Evolutionary conservation across 2,329 filamentous ascomycete species (phyloP), one percentile per base, ranked within the genome.

Genomic region (Monosporascus cannonballus): DNA sequence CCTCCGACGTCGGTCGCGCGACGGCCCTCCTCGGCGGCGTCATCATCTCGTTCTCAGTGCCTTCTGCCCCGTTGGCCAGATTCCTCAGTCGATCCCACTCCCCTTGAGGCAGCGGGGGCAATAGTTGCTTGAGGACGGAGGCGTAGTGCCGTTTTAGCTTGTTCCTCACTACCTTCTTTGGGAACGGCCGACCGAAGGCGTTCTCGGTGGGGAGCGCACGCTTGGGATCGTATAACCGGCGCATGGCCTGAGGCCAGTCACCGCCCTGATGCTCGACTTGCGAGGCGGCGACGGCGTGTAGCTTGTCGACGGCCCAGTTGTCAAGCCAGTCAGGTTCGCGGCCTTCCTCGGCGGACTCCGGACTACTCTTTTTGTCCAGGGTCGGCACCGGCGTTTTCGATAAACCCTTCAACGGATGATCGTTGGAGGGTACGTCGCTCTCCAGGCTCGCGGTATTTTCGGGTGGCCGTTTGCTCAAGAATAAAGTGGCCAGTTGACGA

Each of bases 81-180:
- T 67, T 65, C n/a, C 66, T 66, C n/a, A 86, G 65, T 15, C 74
- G 62, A 15, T 84, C 72, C 81, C 81, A 86, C 61, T 85, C 80
- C 18, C 70, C 68, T 27, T 64, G 67, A 6, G 73, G 72, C 17
- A 86, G 53, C 0, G 83, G 83, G n/a, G 80, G 78, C 59, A 81
- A 68, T 6, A 83, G 56, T 54, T 75, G 78, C 14, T 72, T 64
- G 1, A 76, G 67, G 17, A 71, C 61, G 4, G 52, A 52, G 38
- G 66, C 73, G 77, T 79, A 86, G 69, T 76, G 78, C 22, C 66
- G 70, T 27, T 70, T 74, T 47, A 69, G 60, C 54, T 77, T 77
- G 9, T 71, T 71, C n/a, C 71, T 68, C 7, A 67, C 59, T 1
- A 76, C 60, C 44, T 66, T 73, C 5, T 67, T 58, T 3, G 70